Percentiles rank a stretch among this genome's conserved stretches.
These are phyloP conservation scores for Davidsoniella australis DNA, from an alignment of 2,329 filamentous ascomycete genomes.

Conservation along the genomic window DNA sequence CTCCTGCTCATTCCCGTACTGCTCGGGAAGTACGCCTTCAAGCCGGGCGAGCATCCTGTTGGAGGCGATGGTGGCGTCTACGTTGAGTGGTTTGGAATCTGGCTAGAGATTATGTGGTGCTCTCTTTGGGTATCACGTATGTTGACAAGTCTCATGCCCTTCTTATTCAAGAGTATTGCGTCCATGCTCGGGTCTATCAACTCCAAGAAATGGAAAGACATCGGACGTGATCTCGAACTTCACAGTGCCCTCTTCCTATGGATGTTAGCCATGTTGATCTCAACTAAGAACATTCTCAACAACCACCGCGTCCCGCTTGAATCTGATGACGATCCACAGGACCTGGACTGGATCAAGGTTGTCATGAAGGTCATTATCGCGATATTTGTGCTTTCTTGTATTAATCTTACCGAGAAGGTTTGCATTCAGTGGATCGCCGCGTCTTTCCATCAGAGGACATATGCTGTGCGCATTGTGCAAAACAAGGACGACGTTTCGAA, in stretches of 20 bases:
- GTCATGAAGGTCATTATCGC: slow-evolving; percentile 77
- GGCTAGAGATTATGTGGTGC: slow-evolving; percentile 86
- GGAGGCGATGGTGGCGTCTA: slow-evolving; percentile 55
- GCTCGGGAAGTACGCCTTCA: slow-evolving; percentile 24
- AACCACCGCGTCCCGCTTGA: slow-evolving; percentile 16
- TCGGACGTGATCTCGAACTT: slow-evolving; percentile 71
- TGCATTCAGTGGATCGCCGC: slow-evolving; percentile 90
- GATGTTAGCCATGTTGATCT: slow-evolving; percentile 74
- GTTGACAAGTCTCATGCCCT: slow-evolving; percentile 32
- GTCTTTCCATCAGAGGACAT: slow-evolving; percentile 80
- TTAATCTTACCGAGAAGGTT: slow-evolving; percentile 85
- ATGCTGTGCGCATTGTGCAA: slow-evolving; percentile 74
- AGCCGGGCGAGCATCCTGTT: slow-evolving; percentile 28
- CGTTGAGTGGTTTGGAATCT: slow-evolving; percentile 84
- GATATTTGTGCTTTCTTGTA: slow-evolving; percentile 58
- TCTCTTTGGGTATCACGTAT: slow-evolving; percentile 64
- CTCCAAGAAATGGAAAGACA: slow-evolving; percentile 81
- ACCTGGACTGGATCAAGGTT: slow-evolving; percentile 53
- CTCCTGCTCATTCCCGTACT: slow-evolving; percentile 31
- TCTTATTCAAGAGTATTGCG: slow-evolving; percentile 33
- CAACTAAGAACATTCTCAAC: slow-evolving; percentile 68
- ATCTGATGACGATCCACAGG: slow-evolving; percentile 27
- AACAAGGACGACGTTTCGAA: slow-evolving; percentile 75
- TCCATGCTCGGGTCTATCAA: slow-evolving; percentile 68
- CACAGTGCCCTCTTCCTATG: slow-evolving; percentile 80